These are phyloP conservation scores for Meyerozyma smithsonii DNA, from an alignment of 1,139 yeast species.

Conservation along the genomic window DNA sequence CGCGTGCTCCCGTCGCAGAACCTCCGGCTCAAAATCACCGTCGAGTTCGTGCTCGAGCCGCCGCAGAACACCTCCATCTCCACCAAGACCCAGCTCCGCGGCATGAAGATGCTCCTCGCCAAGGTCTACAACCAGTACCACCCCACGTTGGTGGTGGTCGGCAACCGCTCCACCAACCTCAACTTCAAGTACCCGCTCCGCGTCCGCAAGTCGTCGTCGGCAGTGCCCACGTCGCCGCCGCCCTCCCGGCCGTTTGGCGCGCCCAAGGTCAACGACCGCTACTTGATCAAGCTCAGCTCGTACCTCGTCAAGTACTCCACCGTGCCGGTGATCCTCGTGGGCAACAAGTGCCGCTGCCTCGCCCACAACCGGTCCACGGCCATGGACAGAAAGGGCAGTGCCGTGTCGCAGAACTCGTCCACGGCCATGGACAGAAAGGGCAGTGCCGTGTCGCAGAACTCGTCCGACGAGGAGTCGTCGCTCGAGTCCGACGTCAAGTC, in stretches of 20 bases:
- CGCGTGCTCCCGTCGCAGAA: conserved; percentile 20
- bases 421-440: not conserved
- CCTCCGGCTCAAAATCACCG: conserved; percentile 44
- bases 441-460: not conserved
- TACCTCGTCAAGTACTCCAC: conserved; percentile 38
- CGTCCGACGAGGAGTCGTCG: not conserved
- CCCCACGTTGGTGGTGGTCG: conserved; percentile 31
- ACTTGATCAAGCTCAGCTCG: conserved; percentile 34
- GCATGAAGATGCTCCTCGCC: conserved; percentile 33
- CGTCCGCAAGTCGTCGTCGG: conserved; percentile 15
- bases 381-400: not conserved
- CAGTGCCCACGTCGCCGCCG: not conserved
- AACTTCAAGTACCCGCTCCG: conserved; percentile 42
- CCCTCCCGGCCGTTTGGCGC: not conserved
- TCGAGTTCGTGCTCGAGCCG: conserved; percentile 41
- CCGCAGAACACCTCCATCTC: conserved; percentile 5
- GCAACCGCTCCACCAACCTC: conserved; percentile 36
- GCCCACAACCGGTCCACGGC: no score
- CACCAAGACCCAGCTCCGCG: conserved; percentile 10
- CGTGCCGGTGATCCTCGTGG: conserved; percentile 38
- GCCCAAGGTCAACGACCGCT: conserved; percentile 13
- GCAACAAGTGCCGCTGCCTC: conserved; percentile 15
- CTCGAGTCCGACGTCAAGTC: not conserved
- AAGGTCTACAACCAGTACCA: conserved; percentile 39
- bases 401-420: no score